These are phyloP conservation scores for Alternaria incomplexa DNA, from an alignment of 2,329 filamentous ascomycete genomes.

Conservation along the genomic window DNA sequence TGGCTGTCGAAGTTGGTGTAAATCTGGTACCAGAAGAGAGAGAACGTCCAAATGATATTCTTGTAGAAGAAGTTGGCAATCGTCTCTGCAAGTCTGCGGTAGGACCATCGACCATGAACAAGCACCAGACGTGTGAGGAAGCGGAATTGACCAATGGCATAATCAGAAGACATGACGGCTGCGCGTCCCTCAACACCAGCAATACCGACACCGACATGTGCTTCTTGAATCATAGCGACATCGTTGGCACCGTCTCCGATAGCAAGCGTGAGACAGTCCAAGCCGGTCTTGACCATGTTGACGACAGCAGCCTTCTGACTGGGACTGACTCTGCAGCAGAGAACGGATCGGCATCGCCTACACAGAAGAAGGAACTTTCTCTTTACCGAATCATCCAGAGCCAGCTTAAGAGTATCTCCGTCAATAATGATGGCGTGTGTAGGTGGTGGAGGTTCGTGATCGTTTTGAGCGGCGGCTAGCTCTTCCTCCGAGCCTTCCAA, in stretches of 20 bases:
- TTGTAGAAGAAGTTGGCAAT: slow-evolving; percentile 99
- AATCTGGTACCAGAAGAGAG: slow-evolving; percentile 96
- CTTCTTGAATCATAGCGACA: slow-evolving; percentile 91
- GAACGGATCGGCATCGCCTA: slow-evolving; percentile 94
- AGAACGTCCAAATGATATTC: slow-evolving; percentile 97
- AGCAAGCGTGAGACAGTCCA: slow-evolving; percentile 94
- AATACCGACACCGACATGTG: slow-evolving; percentile 87
- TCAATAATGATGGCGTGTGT: slow-evolving; percentile 96
- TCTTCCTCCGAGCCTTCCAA: slow-evolving; percentile 88
- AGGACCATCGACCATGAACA: slow-evolving; percentile 90
- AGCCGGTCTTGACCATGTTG: slow-evolving; percentile 88
- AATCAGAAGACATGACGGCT: slow-evolving; percentile 84
- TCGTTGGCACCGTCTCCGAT: slow-evolving; percentile 92
- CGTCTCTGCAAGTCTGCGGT: slow-evolving; percentile 86
- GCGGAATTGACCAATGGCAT: slow-evolving; percentile 86
- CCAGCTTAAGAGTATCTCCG: slow-evolving; percentile 88
- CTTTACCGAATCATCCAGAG: slow-evolving; percentile 79
- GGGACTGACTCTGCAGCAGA: slow-evolving; percentile 96
- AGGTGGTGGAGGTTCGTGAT: slow-evolving; percentile 82
- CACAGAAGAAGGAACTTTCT: slow-evolving; percentile 94
- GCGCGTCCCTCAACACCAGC: slow-evolving; percentile 87
- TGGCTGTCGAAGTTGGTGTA: slow-evolving; percentile 96
- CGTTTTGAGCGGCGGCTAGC: slow-evolving; percentile 75
- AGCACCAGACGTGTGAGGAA: slow-evolving; percentile 81
- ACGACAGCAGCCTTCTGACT: slow-evolving; percentile 98